Conservation (phyloP, 2,329 filamentous ascomycete genomes). For the Westerdykella aurantiaca region DNA sequence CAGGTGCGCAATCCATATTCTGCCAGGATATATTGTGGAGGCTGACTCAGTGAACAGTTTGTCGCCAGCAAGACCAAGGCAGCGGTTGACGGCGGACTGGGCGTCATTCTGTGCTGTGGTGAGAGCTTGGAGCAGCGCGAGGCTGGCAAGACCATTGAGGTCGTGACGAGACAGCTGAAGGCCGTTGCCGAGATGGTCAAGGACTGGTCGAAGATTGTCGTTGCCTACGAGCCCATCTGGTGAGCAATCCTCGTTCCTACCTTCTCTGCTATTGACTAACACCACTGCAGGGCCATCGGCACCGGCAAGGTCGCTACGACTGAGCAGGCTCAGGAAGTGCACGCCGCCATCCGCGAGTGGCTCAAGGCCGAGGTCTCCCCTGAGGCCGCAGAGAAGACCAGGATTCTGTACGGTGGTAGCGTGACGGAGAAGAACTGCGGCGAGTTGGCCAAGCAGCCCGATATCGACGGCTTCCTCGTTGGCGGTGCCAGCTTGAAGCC, state of each 20-base stretch:
- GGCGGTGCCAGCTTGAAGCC: conserved; percentile 96
- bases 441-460: conserved; percentile 82
- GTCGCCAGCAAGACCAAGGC: conserved; percentile 93
- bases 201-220: conserved; percentile 91
- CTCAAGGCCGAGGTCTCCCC: conserved; percentile 67
- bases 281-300: conserved; percentile 58
- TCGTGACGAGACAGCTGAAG: conserved; percentile 78
- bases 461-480: conserved; percentile 97
- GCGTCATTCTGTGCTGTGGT: conserved; percentile 95
- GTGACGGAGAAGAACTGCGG: conserved; percentile 98
- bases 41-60: conserved; percentile 43
- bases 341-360: conserved; percentile 83
- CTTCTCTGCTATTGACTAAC: conserved; percentile 8
- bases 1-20: conserved; percentile 39
- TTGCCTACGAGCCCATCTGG: conserved; percentile 99
- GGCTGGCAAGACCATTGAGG: conserved; percentile 74
- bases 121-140: conserved; percentile 93
- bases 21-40: neutral
- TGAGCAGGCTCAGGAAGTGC: conserved; percentile 41
- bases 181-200: conserved; percentile 72
- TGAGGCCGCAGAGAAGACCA: conserved; percentile 75
- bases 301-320: conserved; percentile 59
- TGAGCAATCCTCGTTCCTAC: conserved; percentile 37
- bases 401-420: conserved; percentile 93
- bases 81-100: conserved; percentile 77